These are phyloP conservation scores for Flaveria brownii DNA, from an alignment of 129 eudicot species.

Conservation along the genomic window DNA sequence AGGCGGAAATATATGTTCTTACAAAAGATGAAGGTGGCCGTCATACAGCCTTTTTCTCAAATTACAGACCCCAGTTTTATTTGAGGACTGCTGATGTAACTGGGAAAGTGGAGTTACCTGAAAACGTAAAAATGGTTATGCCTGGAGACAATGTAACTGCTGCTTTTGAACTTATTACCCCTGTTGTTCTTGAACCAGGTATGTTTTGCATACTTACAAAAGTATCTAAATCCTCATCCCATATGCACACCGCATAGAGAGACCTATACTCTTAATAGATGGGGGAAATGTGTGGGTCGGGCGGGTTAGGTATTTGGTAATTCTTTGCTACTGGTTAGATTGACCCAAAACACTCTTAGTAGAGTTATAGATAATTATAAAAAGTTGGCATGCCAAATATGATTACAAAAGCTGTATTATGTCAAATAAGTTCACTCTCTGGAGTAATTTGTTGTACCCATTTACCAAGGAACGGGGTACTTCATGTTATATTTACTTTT, in stretches of 20 bases:
- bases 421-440: too few relatives aligned
- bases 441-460: too few relatives aligned
- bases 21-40: slow-evolving; percentile 99
- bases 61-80: slow-evolving; percentile 91
- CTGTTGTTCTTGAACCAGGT: slow-evolving; percentile 94
- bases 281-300: too few relatives aligned
- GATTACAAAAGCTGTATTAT: too few relatives aligned
- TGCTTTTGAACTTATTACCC: slow-evolving; percentile 76
- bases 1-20: slow-evolving; percentile 85
- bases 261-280: not conserved
- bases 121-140: slow-evolving; percentile 95
- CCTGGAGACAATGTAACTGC: slow-evolving; percentile 99
- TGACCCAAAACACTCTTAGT: too few relatives aligned
- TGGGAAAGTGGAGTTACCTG: slow-evolving; percentile 93
- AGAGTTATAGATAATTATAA: too few relatives aligned
- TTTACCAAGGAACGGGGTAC: too few relatives aligned
- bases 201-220: not conserved
- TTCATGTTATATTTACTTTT: not conserved
- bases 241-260: not conserved
- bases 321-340: not conserved
- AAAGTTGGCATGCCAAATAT: too few relatives aligned
- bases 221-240: not conserved
- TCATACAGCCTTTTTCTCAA: slow-evolving; percentile 89
- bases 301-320: not conserved
- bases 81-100: slow-evolving; percentile 93